phyloP scores from a whole-genome alignment of 257 asterid genomes.

The Primulina tabacum region DNA sequence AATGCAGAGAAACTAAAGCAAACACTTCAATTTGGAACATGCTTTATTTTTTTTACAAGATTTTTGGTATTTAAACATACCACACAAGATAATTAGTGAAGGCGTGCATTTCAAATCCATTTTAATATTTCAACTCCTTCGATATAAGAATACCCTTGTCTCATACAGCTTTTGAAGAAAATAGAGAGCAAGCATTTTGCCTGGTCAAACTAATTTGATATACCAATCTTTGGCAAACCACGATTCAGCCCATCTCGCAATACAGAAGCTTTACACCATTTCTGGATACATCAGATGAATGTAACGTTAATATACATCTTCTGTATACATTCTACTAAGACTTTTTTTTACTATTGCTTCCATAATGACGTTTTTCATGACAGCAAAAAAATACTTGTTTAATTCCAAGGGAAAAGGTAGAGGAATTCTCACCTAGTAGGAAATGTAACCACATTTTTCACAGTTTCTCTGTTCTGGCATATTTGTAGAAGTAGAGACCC shows the following conservation, averaged over 20 bases:
- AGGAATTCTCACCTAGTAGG: conserved; percentile 75
- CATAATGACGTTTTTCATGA: neutral
- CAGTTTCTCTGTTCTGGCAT: conserved; percentile 99
- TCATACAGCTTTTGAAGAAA: conserved; percentile 81
- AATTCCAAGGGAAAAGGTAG: neutral
- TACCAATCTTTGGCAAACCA: neutral
- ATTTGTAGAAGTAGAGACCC: conserved; percentile 83
- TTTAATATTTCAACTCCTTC: conserved; percentile 73
- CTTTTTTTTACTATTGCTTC: neutral
- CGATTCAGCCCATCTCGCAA: neutral
- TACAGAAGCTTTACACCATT: neutral
- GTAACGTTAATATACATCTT: neutral
- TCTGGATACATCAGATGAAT: neutral
- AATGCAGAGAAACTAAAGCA: too few species aligned
- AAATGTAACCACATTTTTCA: conserved; percentile 91
- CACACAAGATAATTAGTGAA: conserved; percentile 90
- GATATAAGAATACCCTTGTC: conserved; percentile 64
- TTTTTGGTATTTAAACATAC: conserved; percentile 35
- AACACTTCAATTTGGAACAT: too few species aligned
- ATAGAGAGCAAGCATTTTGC: too few species aligned
- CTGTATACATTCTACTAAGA: neutral
- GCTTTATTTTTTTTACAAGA: conserved; percentile 13
- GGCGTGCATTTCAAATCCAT: conserved; percentile 86
- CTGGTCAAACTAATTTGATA: too few species aligned
- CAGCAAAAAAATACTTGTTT: neutral